Base-by-base conservation (phyloP, 148 eudicot species). In the Dysphania ambrosioides region DNA sequence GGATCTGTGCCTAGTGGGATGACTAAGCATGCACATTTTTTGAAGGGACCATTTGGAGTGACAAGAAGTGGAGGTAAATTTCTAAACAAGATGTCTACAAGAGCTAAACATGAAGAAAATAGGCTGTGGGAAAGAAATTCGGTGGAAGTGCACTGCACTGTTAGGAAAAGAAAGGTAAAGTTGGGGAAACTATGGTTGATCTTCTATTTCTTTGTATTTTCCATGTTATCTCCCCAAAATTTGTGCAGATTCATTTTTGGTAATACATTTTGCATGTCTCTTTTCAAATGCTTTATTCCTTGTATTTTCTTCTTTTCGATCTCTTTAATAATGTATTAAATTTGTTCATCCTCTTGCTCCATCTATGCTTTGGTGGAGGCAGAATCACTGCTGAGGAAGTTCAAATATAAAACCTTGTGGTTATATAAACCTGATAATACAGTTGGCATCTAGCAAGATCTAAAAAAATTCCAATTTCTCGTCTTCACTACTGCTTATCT, bases 121-220 rank as follows among this genome's bases (percentile, higher is more conserved):
- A 49, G 72, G 40, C 59, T 72, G 23, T 23, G 67, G 73, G 68
- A 53, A 68, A 58, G 61, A 41, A 67, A 73, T 73, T 40, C 73
- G 12, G 61, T 32, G 73, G 68, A 66, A 66, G 19, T 35, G 29
- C 72, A 2, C 51, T 29, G 73, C 42, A 49, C 36, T 72, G 62
- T 40, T 78, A 56, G 68, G 81, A 40, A 66, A 11, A 66, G 44
- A 66, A 72, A 78, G 81, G 81, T 78, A 78, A 78, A 31, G 67
- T 44, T 72, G 77, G 77, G 77, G 62, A 58, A 67, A 58, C 60
- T 67, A 41, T 73, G 59, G 77, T 56, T 72, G 67, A 40, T 40
- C 57, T 41, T 66, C n/a, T 66, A 78, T 78, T 23, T 65, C 1
- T 16, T 36, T 78, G 72, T 66, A 57, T 30, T 58, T 72, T 70